phyloP scores from a whole-genome alignment of 1,139 yeast species.

The Geotrichum siamense region DNA sequence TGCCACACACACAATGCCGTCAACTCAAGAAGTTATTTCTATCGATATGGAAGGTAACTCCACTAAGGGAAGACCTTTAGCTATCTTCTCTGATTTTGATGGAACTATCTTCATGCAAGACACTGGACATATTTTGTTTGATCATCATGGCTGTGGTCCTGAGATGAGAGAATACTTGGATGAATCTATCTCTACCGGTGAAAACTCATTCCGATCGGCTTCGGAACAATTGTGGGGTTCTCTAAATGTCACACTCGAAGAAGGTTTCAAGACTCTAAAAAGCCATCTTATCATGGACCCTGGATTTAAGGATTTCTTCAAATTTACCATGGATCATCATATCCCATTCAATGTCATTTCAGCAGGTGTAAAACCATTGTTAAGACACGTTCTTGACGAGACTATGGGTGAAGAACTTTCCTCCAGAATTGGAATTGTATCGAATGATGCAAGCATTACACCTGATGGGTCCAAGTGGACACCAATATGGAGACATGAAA shows the following conservation, averaged over 20 bases:
- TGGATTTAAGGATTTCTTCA: slow-evolving; percentile 51
- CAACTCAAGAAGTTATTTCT: slow-evolving; percentile 1
- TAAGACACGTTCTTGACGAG: slow-evolving; percentile 50
- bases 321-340: slow-evolving; percentile 44
- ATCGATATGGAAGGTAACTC: slow-evolving; percentile 17
- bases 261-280: slow-evolving; percentile 49
- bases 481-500: slow-evolving; percentile 53
- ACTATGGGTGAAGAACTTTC: slow-evolving; percentile 53
- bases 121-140: slow-evolving; percentile 42
- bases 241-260: slow-evolving; percentile 40
- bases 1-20: not conserved
- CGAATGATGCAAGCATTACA: slow-evolving; percentile 48
- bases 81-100: slow-evolving; percentile 40
- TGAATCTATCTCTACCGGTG: slow-evolving; percentile 34
- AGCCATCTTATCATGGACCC: slow-evolving; percentile 51
- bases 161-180: slow-evolving; percentile 37
- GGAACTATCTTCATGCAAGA: slow-evolving; percentile 43
- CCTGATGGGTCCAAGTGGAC: slow-evolving; percentile 46
- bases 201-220: slow-evolving; percentile 37
- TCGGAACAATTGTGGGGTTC: slow-evolving; percentile 43
- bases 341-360: slow-evolving; percentile 58
- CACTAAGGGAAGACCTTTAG: slow-evolving; percentile 27
- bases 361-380: slow-evolving; percentile 61
- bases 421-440: slow-evolving; percentile 49
- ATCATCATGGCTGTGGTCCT: slow-evolving; percentile 40